Percentiles rank a stretch among this genome's conserved stretches.
Conservation (phyloP, 257 asterid genomes). For the Petunia secreta region DNA sequence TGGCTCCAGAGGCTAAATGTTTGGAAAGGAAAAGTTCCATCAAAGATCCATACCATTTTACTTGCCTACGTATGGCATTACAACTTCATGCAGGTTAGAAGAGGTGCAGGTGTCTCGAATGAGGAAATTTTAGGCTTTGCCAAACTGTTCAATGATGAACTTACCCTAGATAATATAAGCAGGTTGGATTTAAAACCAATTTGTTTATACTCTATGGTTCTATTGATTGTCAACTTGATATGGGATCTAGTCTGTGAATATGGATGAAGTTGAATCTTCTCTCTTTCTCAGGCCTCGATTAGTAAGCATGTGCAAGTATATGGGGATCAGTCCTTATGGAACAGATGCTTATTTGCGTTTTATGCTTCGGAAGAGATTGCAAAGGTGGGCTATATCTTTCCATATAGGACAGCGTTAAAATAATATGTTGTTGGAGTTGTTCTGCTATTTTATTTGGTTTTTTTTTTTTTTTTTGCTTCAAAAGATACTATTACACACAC, state of each 20-base stretch:
- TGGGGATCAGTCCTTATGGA: slow-evolving; percentile 85
- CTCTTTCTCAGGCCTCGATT: slow-evolving; percentile 72
- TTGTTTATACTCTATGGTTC: slow-evolving; percentile 9
- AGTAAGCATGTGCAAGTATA: slow-evolving; percentile 94
- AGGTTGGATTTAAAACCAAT: slow-evolving; percentile 52
- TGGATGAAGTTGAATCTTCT: slow-evolving; percentile 20
- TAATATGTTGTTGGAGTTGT: background rate
- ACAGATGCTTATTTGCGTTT: slow-evolving; percentile 86
- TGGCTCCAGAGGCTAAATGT: background rate
- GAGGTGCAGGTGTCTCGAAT: slow-evolving; percentile 78
- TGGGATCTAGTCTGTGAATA: background rate
- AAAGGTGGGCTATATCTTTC: slow-evolving; percentile 54
- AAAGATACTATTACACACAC: too few relatives aligned
- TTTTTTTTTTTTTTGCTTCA: too few relatives aligned
- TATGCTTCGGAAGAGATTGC: slow-evolving; percentile 82
- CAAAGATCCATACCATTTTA: slow-evolving; percentile 27
- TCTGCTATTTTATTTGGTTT: too few relatives aligned
- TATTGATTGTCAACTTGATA: slow-evolving; percentile 11
- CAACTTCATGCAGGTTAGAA: slow-evolving; percentile 68
- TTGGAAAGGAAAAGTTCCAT: background rate
- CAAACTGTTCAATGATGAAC: slow-evolving; percentile 92
- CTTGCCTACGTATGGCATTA: slow-evolving; percentile 20
- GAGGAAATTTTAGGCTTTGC: slow-evolving; percentile 92
- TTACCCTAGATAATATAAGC: slow-evolving; percentile 91
- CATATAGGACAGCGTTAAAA: slow-evolving; percentile 29